A percentile compares a stretch with the other conserved stretches of the same genome.
Evolutionary conservation across 129 eudicot genomes (phyloP).

Genomic region (Flaveria bidentis): DNA sequence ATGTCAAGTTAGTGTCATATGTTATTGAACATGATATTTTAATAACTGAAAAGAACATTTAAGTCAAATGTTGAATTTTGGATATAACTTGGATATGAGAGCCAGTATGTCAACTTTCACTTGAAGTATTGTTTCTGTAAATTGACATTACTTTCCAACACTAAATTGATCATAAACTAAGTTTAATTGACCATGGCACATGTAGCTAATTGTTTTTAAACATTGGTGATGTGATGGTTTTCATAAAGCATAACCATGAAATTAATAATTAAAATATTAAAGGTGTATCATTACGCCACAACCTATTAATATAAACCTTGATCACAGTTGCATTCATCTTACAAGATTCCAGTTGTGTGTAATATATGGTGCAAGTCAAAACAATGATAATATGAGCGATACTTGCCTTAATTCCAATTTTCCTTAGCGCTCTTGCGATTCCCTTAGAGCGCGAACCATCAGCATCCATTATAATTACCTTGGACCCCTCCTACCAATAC

Average conservation of each 20-base stretch:
- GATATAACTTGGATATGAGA: constrained; percentile 18
- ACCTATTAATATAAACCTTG: neutral
- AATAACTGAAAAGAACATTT: constrained; percentile 24
- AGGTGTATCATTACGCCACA: neutral
- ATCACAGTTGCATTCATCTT: neutral
- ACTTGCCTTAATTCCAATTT: constrained; percentile 83
- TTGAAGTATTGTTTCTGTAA: neutral
- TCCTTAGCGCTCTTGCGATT: constrained; percentile 82
- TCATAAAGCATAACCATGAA: neutral
- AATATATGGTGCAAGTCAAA: constrained; percentile 4
- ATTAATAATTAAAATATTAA: neutral
- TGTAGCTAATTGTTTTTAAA: constrained; percentile 14
- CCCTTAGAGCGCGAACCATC: constrained; percentile 91
- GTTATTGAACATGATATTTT: constrained; percentile 1
- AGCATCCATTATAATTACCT: constrained; percentile 86
- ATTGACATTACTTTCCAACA: neutral
- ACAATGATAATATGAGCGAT: constrained; percentile 11
- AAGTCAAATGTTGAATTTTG: constrained; percentile 2
- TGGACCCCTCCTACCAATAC: constrained; percentile 70
- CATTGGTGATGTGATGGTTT: neutral
- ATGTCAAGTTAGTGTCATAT: constrained; percentile 10
- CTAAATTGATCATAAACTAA: neutral
- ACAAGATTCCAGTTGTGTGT: constrained; percentile 13
- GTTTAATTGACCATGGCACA: constrained; percentile 5
- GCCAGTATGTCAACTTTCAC: constrained; percentile 16